Base-by-base conservation (phyloP, 257 asterid species). In the Nicotiana knightiana region DNA sequence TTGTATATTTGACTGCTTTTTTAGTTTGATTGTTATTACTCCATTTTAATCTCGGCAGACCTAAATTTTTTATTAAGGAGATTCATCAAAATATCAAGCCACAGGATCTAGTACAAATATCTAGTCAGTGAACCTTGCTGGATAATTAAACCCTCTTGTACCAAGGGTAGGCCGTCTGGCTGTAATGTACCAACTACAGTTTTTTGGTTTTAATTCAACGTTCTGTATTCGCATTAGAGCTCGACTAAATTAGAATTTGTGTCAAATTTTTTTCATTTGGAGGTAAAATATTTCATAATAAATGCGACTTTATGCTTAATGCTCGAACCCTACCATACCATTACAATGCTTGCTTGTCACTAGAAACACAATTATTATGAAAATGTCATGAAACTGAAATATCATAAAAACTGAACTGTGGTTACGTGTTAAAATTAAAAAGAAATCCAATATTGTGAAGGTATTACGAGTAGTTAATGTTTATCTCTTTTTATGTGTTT, bases 151-250 rank as follows among this genome's bases (percentile, higher is more conserved):
- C n/a, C 7, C 70, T 64, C 43, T 30, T 5, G 70, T 37, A 30
- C 67, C 1, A 62, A 62, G 5, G 32, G 18, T 11, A 11, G n/a
- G 4, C 9, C 37, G 5, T 13, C 24, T 21, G 9, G 18, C 35
- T 33, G 21, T 12, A 67, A 37, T 2, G 55, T n/a, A 16, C n/a
- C 10, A 10, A 18, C 9, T 37, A 37, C 17, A 3, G 7, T 0
- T 7, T 39, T 39, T 37, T 37, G 0, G 2, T 39, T 39, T 10
- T 39, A 39, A 7, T 1, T 1, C 0, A 9, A 39, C 1, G 9
- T 7, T 39, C 3, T 2, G 0, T 39, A 7, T 0, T 7, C 0
- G 9, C 8, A 39, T 7, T 6, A 7, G 0, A 1, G 0, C 0
- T 39, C 43, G 48, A 2, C 1, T 6, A 39, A 0, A 39, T 39